Conservation (phyloP, 139 green algal species). For the Micractinium sp. region DNA sequence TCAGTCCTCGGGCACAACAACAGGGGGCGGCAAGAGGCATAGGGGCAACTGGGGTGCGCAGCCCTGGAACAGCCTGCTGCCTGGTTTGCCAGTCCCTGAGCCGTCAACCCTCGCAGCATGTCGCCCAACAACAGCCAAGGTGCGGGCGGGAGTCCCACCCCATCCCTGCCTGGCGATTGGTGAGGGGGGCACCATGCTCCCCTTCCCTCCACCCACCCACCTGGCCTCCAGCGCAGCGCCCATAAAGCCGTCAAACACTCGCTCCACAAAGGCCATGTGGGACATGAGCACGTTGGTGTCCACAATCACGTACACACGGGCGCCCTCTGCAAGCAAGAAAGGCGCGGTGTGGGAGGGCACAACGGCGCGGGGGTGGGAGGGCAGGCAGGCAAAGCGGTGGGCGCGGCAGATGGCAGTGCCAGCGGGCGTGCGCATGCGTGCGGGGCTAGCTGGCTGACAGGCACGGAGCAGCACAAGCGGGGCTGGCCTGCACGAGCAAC, state of each 20-base stretch:
- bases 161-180: too few species aligned
- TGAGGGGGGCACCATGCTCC: too few species aligned
- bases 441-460: background rate
- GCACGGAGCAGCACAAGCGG: too few species aligned
- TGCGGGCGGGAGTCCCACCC: background rate
- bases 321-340: constrained; percentile 20
- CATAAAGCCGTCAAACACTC: background rate
- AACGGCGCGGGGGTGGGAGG: background rate
- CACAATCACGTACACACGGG: constrained; percentile 47
- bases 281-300: constrained; percentile 59
- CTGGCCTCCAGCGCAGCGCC: background rate
- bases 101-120: too few species aligned
- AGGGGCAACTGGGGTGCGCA: too few species aligned
- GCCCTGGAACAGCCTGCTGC: too few species aligned
- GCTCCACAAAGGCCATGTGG: constrained; percentile 37
- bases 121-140: background rate
- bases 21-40: too few species aligned
- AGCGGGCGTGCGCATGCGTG: background rate
- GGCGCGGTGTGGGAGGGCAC: too few species aligned
- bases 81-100: too few species aligned
- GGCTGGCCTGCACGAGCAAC: too few species aligned
- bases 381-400: background rate
- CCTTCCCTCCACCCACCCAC: too few species aligned
- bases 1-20: too few species aligned
- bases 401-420: background rate